Conservation (phyloP, 257 asterid genomes). For the Hygrophila difformis region DNA sequence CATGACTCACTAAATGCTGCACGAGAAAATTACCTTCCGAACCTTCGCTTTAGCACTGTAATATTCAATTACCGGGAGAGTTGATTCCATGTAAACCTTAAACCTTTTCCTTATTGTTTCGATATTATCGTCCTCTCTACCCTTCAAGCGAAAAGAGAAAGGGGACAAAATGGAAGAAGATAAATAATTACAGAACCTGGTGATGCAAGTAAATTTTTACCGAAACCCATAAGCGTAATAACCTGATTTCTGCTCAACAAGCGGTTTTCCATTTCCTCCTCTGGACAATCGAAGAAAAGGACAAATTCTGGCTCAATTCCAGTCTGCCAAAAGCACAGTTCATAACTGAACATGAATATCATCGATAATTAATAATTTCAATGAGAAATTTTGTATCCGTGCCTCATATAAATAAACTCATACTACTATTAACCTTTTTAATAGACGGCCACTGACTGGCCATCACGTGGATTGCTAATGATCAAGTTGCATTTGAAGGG, state of each 20-base stretch:
- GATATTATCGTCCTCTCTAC: slow-evolving; percentile 54
- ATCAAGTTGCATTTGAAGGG: background rate
- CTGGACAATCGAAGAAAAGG: slow-evolving; percentile 51
- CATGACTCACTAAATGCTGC: background rate
- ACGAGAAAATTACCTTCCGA: slow-evolving; percentile 45
- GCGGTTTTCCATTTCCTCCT: slow-evolving; percentile 64
- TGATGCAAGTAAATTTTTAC: slow-evolving; percentile 5
- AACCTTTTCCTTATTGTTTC: slow-evolving; percentile 51
- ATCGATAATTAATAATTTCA: background rate
- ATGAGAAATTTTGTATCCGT: background rate
- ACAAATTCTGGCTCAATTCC: slow-evolving; percentile 74
- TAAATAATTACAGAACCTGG: background rate
- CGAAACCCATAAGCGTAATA: background rate
- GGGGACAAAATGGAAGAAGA: background rate
- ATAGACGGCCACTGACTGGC: no score
- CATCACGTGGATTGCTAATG: no score
- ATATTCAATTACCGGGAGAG: slow-evolving; percentile 52
- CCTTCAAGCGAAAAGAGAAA: slow-evolving; percentile 25
- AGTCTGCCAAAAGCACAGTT: slow-evolving; percentile 34
- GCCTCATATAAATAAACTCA: no score
- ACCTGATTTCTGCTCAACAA: slow-evolving; percentile 51
- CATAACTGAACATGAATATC: slow-evolving; percentile 3
- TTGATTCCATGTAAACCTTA: slow-evolving; percentile 48
- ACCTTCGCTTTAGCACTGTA: slow-evolving; percentile 70
- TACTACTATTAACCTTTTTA: no score